A percentile compares a stretch with the other conserved stretches of the same genome.
These are phyloP conservation scores for Niveomyces coronatus DNA, from an alignment of 2,329 filamentous ascomycete genomes.

Conservation along the genomic window DNA sequence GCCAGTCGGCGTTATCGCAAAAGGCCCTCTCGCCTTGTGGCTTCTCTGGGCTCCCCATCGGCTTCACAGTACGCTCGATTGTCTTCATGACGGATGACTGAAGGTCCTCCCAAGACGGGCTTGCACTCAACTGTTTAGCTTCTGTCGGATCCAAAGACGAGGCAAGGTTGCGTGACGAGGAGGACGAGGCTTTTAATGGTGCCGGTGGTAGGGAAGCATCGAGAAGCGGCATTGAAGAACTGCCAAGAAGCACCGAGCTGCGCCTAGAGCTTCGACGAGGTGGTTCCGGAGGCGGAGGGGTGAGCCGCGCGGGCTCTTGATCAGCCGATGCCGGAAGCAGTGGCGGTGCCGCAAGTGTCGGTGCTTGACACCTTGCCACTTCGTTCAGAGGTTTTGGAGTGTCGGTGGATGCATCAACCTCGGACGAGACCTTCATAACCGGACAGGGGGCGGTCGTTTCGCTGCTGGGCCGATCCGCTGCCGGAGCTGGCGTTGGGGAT, in stretches of 20 bases:
- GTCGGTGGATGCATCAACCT: too few relatives aligned
- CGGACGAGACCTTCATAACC: neutral
- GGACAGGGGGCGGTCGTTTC: neutral
- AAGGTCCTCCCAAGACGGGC: conserved; percentile 14
- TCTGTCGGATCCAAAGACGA: neutral
- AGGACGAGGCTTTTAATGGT: neutral
- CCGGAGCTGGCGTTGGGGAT: neutral
- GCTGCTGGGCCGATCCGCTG: neutral
- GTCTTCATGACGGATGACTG: conserved; percentile 13
- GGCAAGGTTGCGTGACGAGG: neutral
- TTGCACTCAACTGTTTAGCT: conserved; percentile 5
- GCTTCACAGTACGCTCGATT: conserved; percentile 12
- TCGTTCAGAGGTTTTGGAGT: too few relatives aligned
- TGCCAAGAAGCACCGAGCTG: conserved; percentile 12
- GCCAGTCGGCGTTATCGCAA: conserved; percentile 8
- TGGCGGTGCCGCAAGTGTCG: too few relatives aligned
- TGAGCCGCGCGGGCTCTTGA: neutral
- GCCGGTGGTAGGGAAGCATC: neutral
- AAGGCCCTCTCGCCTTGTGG: conserved; percentile 6
- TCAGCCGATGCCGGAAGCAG: neutral
- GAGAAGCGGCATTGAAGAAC: conserved; percentile 5
- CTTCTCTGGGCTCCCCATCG: conserved; percentile 3
- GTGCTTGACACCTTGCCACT: too few relatives aligned
- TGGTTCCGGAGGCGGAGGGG: conserved; percentile 16
- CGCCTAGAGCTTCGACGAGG: conserved; percentile 20